Conservation (phyloP, 768 basidiomycete species). For the Calocybe indica region DNA sequence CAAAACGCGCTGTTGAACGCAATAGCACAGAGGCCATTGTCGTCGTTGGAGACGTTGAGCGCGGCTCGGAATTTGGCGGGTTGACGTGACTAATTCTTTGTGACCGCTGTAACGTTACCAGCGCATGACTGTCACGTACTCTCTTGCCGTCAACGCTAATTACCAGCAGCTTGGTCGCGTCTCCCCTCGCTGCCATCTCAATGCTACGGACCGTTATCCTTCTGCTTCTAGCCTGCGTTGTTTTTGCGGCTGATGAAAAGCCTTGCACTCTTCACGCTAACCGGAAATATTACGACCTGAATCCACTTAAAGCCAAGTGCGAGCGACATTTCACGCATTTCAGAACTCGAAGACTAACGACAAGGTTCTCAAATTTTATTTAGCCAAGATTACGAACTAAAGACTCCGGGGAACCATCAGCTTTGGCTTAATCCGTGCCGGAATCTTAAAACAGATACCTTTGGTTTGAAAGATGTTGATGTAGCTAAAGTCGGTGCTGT, state of each 20-base stretch:
- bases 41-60: conserved; percentile 22
- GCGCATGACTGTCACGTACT: not conserved
- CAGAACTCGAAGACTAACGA: conserved; percentile 1
- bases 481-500: conserved; percentile 56
- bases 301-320: conserved; percentile 52
- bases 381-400: conserved; percentile 62
- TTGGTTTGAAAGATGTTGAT: conserved; percentile 48
- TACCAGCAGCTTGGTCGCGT: no score
- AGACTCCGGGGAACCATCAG: conserved; percentile 37
- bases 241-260: conserved; percentile 35
- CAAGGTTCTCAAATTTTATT: conserved; percentile 9
- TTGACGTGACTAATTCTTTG: conserved; percentile 20
- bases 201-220: not conserved
- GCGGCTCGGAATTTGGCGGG: conserved; percentile 31
- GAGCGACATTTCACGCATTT: conserved; percentile 10
- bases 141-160: no score
- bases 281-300: conserved; percentile 64
- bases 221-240: conserved; percentile 1
- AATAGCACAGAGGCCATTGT: conserved; percentile 63
- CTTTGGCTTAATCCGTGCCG: conserved; percentile 65
- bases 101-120: conserved; percentile 9
- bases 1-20: conserved; percentile 52
- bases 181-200: no score
- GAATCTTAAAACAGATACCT: conserved; percentile 48
- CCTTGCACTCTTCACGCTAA: conserved; percentile 56